Percentiles rank a stretch among this genome's conserved stretches.
Evolutionary conservation across 2,329 filamentous ascomycete genomes (phyloP).

Genomic region (Neofusicoccum sp.): DNA sequence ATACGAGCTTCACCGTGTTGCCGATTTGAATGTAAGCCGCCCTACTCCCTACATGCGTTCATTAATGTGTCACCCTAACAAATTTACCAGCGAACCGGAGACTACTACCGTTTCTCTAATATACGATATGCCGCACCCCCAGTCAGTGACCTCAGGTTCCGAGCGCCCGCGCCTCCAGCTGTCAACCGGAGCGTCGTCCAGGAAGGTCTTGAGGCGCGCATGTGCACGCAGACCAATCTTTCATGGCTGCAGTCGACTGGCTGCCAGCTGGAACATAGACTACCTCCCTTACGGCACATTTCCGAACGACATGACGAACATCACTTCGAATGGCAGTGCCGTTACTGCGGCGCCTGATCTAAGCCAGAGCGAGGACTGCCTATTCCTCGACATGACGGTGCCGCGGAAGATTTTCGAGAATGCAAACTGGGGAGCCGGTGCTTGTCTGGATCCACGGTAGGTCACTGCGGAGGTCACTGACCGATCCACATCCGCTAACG

Average conservation of each 20-base stretch:
- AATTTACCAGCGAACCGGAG: slow-evolving; percentile 41
- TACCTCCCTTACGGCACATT: slow-evolving; percentile 39
- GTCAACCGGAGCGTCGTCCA: slow-evolving; percentile 46
- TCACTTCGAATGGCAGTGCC: slow-evolving; percentile 18
- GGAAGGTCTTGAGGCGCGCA: slow-evolving; percentile 37
- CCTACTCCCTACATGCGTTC: too few relatives aligned
- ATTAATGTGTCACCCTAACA: too few relatives aligned
- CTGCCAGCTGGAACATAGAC: background rate
- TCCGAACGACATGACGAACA: too few relatives aligned
- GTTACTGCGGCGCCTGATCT: slow-evolving; percentile 5
- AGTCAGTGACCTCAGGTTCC: slow-evolving; percentile 51
- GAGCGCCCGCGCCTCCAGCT: slow-evolving; percentile 44
- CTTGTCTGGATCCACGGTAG: slow-evolving; percentile 46
- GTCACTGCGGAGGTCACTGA: background rate
- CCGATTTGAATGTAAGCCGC: too few relatives aligned
- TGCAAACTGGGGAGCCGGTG: slow-evolving; percentile 34
- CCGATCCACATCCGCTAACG: background rate
- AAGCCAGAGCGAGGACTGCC: slow-evolving; percentile 34
- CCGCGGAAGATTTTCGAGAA: slow-evolving; percentile 34
- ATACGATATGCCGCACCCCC: slow-evolving; percentile 58
- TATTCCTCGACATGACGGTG: slow-evolving; percentile 41
- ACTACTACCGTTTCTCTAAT: slow-evolving; percentile 56
- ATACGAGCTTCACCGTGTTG: too few relatives aligned
- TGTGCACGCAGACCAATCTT: background rate
- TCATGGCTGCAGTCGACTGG: background rate